Base-by-base conservation (phyloP, 495 filamentous ascomycete genomes). In the Chaetomium cochliodes region DNA sequence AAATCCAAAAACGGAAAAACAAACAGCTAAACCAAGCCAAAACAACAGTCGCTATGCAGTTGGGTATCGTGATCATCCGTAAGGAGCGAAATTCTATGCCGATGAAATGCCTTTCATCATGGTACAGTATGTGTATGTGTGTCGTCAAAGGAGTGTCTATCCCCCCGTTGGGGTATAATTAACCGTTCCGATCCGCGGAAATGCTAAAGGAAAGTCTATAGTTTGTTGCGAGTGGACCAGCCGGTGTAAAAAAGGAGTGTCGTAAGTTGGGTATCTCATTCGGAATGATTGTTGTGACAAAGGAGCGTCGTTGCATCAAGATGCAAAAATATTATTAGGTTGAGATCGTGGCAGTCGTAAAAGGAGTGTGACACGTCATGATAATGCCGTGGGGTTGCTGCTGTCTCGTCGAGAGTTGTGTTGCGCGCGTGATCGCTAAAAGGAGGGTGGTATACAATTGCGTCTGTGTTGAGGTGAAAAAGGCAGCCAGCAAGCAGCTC, bases 41-140 rank as follows among this genome's bases (percentile, higher is more conserved):
- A 73, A 72, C 72, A 80, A 78, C 79, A 82, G 79, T 77, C 78
- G 79, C 79, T 82, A 22, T 82, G 79, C 78, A 79, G 70, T 79
- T 80, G 79, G 77, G 77, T 76, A 73, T 77, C 77, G 70, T 74
- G 68, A 70, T 75, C 71, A 71, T 75, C 72, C 66, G 73, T 70
- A 76, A 73, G 73, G 74, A 76, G 67, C 62, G 74, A 70, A 68
- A 52, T 60, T 75, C 68, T 74, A 74, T 75, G 69, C 69, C 64
- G 65, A 71, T 60, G 55, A 53, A 44, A 67, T 54, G 64, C 55
- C 57, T 20, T 50, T 69, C 67, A 69, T 71, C 67, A 65, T 69
- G 37, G 15, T 64, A 58, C 62, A 62, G 53, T 30, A 28, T 49
- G 46, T 58, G 54, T 44, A 53, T 30, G 49, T 30, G 42, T 60